These are phyloP conservation scores for Dionaea muscipula DNA, from an alignment of 179 eudicot genomes.

Conservation along the genomic window DNA sequence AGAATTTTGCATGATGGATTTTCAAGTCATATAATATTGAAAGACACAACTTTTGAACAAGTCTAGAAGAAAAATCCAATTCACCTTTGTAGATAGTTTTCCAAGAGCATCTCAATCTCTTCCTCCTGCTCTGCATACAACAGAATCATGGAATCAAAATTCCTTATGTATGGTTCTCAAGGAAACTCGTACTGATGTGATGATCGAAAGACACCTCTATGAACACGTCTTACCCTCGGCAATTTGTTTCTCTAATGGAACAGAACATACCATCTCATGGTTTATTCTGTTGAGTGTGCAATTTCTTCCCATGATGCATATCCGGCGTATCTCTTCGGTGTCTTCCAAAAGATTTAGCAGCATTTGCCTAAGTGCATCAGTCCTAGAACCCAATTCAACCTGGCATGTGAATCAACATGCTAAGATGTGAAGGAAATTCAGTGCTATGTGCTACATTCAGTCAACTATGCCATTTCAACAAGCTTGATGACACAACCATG, in stretches of 20 bases:
- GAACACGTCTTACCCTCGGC: slow-evolving; percentile 72
- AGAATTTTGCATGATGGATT: no score
- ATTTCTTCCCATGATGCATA: slow-evolving; percentile 85
- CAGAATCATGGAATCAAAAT: slow-evolving; percentile 8
- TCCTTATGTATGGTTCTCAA: slow-evolving; percentile 2
- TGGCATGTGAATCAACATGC: slow-evolving; percentile 11
- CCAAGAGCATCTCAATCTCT: slow-evolving; percentile 98
- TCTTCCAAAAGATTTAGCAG: slow-evolving; percentile 91
- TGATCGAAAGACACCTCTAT: slow-evolving; percentile 5
- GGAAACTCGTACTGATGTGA: no score
- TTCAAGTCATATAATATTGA: no score
- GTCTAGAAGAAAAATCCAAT: background rate
- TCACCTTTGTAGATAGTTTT: slow-evolving; percentile 92
- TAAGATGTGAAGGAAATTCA: background rate
- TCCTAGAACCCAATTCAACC: slow-evolving; percentile 91
- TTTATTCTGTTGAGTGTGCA: slow-evolving; percentile 45
- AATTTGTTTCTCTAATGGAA: slow-evolving; percentile 68
- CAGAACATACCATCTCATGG: slow-evolving; percentile 56
- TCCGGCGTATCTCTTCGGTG: slow-evolving; percentile 74
- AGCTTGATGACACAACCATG: background rate
- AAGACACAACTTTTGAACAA: background rate
- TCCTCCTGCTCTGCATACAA: slow-evolving; percentile 80
- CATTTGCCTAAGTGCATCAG: slow-evolving; percentile 92
- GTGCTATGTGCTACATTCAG: background rate
- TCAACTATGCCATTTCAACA: no score